These are phyloP conservation scores for Naganishia sp. DNA, from an alignment of 1,284 basidiomycete genomes.

Conservation along the genomic window DNA sequence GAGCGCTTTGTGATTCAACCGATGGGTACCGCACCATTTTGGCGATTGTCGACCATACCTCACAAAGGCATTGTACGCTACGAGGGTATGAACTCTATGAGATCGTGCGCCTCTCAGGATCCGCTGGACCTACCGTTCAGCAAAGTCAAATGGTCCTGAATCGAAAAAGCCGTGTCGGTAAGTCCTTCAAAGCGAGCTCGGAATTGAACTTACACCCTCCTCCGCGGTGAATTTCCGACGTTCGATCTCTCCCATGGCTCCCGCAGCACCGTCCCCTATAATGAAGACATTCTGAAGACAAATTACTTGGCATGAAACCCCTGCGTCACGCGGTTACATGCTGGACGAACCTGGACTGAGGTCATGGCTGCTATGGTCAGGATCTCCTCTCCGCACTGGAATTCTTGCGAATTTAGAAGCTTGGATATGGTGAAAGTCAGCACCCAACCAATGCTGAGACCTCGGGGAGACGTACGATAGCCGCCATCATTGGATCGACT, in stretches of 20 bases:
- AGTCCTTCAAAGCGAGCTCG: background rate
- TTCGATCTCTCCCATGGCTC: conserved; percentile 82
- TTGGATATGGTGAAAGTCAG: conserved; percentile 45
- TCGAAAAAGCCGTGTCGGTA: background rate
- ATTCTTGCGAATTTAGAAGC: conserved; percentile 81
- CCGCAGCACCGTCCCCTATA: conserved; percentile 72
- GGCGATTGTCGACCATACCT: conserved; percentile 74
- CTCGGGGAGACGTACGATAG: conserved; percentile 54
- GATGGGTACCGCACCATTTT: conserved; percentile 88
- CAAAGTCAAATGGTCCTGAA: conserved; percentile 83
- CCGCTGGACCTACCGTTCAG: conserved; percentile 67
- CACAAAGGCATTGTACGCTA: conserved; percentile 89
- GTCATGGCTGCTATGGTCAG: conserved; percentile 95
- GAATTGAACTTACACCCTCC: conserved; percentile 71
- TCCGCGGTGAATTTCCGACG: conserved; percentile 92
- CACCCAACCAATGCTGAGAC: background rate
- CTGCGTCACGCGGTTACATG: background rate
- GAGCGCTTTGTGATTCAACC: conserved; percentile 87
- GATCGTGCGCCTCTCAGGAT: too few relatives aligned
- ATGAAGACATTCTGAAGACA: conserved; percentile 74
- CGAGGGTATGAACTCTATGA: too few relatives aligned
- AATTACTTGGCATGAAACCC: background rate
- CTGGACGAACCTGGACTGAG: conserved; percentile 67
- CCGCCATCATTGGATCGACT: conserved; percentile 61
- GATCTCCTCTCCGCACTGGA: conserved; percentile 87